Conservation (phyloP, 139 green algal species). For the Medakamo hakoo region DNA sequence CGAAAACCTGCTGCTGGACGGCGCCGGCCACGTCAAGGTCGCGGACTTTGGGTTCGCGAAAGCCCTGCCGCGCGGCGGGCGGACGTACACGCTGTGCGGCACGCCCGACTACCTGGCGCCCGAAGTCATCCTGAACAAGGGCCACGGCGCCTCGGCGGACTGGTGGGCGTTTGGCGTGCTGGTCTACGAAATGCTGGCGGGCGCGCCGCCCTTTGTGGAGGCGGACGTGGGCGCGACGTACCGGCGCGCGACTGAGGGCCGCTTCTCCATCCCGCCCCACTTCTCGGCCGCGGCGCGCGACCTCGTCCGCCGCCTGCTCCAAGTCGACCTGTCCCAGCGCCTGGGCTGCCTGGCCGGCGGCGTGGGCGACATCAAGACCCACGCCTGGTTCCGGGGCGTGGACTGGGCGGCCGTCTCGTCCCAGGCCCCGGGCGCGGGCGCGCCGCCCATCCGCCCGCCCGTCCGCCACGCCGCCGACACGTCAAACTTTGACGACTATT, state of each 20-base stretch:
- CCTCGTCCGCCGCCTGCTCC: constrained; percentile 22
- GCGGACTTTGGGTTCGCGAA: constrained; percentile 77
- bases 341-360: constrained; percentile 25
- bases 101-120: constrained; percentile 67
- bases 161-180: constrained; percentile 77
- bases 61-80: constrained; percentile 3
- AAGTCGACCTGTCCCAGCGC: constrained; percentile 23
- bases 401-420: constrained; percentile 22
- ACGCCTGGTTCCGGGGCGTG: constrained; percentile 41
- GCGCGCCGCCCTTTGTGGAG: constrained; percentile 62
- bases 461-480: constrained; percentile 25
- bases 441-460: constrained; percentile 19
- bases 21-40: constrained; percentile 44
- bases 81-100: constrained; percentile 38
- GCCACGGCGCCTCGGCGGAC: constrained; percentile 53
- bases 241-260: constrained; percentile 24
- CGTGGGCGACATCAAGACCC: constrained; percentile 33
- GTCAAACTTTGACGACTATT: constrained; percentile 59
- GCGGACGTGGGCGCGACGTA: constrained; percentile 40
- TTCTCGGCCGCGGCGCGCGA: constrained; percentile 20
- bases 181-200: constrained; percentile 65
- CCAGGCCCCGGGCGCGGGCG: background rate
- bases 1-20: constrained; percentile 59
- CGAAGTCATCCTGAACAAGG: constrained; percentile 57
- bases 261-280: constrained; percentile 17